Conservation (phyloP, 139 green algal genomes). For the Astrephomene gubernaculifera region DNA sequence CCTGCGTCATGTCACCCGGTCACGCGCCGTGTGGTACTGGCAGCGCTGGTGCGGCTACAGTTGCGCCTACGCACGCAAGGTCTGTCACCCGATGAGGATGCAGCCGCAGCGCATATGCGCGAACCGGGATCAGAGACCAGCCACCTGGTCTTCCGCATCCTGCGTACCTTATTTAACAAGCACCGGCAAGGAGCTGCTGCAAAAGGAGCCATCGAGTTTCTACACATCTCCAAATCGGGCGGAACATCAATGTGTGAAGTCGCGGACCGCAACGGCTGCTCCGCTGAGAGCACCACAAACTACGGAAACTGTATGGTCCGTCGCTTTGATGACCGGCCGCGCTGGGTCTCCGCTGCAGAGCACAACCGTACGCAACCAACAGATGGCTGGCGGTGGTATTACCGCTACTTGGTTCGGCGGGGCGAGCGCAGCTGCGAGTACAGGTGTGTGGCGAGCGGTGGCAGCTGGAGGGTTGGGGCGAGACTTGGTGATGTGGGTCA, state of each 20-base stretch:
- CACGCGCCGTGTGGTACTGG: slow-evolving; percentile 29
- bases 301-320: slow-evolving; percentile 45
- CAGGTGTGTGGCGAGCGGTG: slow-evolving; percentile 1
- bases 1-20: background rate
- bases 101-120: background rate
- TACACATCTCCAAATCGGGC: slow-evolving; percentile 41
- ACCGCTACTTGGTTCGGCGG: slow-evolving; percentile 17
- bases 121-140: background rate
- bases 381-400: slow-evolving; percentile 36
- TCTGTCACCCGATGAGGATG: too few species aligned
- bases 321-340: slow-evolving; percentile 43
- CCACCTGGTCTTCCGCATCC: background rate
- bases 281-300: slow-evolving; percentile 15
- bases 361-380: slow-evolving; percentile 2
- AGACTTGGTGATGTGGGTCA: background rate
- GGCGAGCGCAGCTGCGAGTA: slow-evolving; percentile 39
- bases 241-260: slow-evolving; percentile 39
- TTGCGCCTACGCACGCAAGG: background rate
- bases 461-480: background rate
- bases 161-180: background rate
- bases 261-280: slow-evolving; percentile 31
- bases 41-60: slow-evolving; percentile 6
- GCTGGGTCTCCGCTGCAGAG: slow-evolving; percentile 7
- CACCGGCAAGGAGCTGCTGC: slow-evolving; percentile 21
- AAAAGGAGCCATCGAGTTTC: slow-evolving; percentile 41